These are phyloP conservation scores for Hyaloperonospora brassicae DNA, from an alignment of 352 stramenopile genomes.

Conservation along the genomic window DNA sequence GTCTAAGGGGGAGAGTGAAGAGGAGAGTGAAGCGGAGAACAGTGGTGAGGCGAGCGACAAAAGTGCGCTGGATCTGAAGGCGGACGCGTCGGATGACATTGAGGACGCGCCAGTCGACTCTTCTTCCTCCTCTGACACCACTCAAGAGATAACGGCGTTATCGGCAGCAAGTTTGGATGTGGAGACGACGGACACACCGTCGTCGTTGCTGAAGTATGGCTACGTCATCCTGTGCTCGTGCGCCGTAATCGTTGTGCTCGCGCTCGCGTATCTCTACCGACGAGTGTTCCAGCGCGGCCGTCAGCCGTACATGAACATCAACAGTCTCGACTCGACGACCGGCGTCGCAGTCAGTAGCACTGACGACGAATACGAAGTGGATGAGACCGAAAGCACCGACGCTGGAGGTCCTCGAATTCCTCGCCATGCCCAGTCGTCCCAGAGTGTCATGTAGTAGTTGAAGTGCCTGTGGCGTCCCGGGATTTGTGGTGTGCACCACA, in stretches of 20 bases:
- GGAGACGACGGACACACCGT: conserved; percentile 13
- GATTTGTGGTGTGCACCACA: conserved; percentile 1
- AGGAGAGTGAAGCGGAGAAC: conserved; percentile 16
- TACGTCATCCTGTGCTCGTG: conserved; percentile 60
- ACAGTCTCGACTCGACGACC: conserved; percentile 30
- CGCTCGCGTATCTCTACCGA: conserved; percentile 58
- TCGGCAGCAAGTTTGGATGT: conserved; percentile 19
- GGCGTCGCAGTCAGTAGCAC: conserved; percentile 20
- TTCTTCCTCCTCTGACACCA: conserved; percentile 5
- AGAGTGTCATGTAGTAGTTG: conserved; percentile 6
- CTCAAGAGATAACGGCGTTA: conserved; percentile 14
- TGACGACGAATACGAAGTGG: conserved; percentile 23
- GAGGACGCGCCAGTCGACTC: conserved; percentile 1
- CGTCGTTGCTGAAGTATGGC: conserved; percentile 47
- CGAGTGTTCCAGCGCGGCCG: conserved; percentile 52
- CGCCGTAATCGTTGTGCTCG: conserved; percentile 49
- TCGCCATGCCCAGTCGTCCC: conserved; percentile 26
- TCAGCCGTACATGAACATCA: conserved; percentile 70
- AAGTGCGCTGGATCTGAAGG: conserved; percentile 24
- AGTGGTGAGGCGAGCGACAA: conserved; percentile 17
- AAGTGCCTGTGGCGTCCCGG: no score
- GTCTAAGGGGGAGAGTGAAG: conserved; percentile 2
- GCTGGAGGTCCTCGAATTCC: conserved; percentile 15
- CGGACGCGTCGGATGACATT: conserved; percentile 14
- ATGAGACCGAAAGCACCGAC: conserved; percentile 37